These are phyloP conservation scores for Trichosanthes cucumerina DNA, from an alignment of 306 rosid species.

Conservation along the genomic window DNA sequence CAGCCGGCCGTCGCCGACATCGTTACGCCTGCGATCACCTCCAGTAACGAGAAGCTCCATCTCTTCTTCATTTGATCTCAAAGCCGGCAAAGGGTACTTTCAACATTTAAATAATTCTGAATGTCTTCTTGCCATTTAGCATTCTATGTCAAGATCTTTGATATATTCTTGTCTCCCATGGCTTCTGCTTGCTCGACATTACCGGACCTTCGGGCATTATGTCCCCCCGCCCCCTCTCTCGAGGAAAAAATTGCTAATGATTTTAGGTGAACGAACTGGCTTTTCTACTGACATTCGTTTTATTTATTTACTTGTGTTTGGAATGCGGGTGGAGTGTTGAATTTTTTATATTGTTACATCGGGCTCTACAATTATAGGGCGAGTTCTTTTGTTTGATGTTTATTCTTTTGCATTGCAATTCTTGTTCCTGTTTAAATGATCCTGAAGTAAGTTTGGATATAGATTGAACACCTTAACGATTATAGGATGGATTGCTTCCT, in stretches of 20 bases:
- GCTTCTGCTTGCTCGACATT: background rate
- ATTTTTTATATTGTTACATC: background rate
- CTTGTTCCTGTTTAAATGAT: background rate
- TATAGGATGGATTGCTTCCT: constrained; percentile 60
- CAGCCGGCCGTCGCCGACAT: constrained; percentile 13
- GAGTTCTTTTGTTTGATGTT: background rate
- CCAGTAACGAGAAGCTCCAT: constrained; percentile 16
- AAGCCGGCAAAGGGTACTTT: constrained; percentile 47
- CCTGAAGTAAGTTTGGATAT: background rate
- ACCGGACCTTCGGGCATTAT: background rate
- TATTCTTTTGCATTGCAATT: background rate
- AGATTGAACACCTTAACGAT: background rate
- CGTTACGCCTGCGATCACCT: constrained; percentile 26
- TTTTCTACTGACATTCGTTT: background rate
- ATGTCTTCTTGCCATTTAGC: background rate
- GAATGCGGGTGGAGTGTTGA: background rate
- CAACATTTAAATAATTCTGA: background rate
- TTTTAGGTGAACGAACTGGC: background rate
- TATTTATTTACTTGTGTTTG: background rate
- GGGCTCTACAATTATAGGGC: background rate
- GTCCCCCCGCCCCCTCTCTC: background rate
- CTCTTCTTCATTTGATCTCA: constrained; percentile 25
- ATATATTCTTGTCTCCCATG: background rate
- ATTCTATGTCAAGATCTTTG: background rate
- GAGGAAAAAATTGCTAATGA: background rate